These are phyloP conservation scores for Choiromyces venosus DNA, from an alignment of 495 filamentous ascomycete genomes.

Conservation along the genomic window DNA sequence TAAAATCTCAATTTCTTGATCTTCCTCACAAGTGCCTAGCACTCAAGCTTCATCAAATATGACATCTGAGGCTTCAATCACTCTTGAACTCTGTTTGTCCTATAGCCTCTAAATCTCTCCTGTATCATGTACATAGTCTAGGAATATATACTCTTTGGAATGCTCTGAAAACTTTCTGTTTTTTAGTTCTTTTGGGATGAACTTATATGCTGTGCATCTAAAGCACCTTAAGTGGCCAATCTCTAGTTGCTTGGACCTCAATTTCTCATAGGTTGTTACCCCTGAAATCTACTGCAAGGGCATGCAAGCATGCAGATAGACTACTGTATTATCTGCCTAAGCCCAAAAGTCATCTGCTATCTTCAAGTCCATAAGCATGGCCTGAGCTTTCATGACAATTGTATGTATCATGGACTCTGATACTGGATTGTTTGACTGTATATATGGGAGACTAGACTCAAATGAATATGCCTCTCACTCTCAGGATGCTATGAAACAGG, in stretches of 20 bases:
- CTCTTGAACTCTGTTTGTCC: background rate
- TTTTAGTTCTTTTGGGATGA: slow-evolving; percentile 6
- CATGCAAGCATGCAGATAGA: slow-evolving; percentile 1
- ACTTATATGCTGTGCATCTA: slow-evolving; percentile 7
- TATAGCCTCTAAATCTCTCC: slow-evolving; percentile 6
- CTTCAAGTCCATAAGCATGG: background rate
- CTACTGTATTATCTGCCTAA: background rate
- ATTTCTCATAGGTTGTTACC: background rate
- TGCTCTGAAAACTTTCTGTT: slow-evolving; percentile 1
- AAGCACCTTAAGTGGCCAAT: background rate
- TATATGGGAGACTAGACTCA: slow-evolving; percentile 3
- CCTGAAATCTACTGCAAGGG: background rate
- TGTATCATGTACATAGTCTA: slow-evolving; percentile 10
- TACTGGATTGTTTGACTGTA: slow-evolving; percentile 1
- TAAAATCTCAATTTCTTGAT: too few species aligned
- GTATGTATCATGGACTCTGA: background rate
- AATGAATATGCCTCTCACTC: background rate
- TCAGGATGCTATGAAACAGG: background rate
- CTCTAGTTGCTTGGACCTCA: too few species aligned
- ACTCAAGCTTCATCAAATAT: too few species aligned
- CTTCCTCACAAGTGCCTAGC: too few species aligned
- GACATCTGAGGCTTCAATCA: too few species aligned
- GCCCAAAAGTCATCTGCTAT: background rate
- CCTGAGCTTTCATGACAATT: background rate
- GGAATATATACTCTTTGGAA: slow-evolving; percentile 6